phyloP scores from a whole-genome alignment of 1,284 basidiomycete species.

The Tranzscheliella williamsii region DNA sequence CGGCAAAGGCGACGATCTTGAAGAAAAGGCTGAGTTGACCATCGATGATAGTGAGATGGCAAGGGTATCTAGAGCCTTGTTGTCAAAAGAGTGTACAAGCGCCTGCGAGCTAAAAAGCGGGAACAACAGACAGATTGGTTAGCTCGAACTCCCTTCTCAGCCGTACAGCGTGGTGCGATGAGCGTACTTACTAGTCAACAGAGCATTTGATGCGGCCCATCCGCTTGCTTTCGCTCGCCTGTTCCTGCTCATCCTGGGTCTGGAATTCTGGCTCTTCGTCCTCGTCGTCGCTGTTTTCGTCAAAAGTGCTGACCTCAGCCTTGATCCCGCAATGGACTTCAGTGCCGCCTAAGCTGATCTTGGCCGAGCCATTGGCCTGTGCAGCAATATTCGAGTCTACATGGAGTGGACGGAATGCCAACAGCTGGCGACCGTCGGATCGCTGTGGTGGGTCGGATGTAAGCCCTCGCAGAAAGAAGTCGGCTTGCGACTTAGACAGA shows the following conservation, averaged over 20 bases:
- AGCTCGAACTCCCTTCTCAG: not conserved
- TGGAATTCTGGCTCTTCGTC: conserved; percentile 19
- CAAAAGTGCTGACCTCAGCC: conserved; percentile 42
- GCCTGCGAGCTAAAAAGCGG: conserved; percentile 15
- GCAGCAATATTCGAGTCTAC: conserved; percentile 35
- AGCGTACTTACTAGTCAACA: too few species aligned
- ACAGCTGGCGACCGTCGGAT: conserved; percentile 38
- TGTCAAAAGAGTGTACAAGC: conserved; percentile 31
- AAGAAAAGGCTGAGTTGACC: conserved; percentile 33
- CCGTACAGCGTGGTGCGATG: too few species aligned
- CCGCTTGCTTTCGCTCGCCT: conserved; percentile 19
- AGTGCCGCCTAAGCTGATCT: conserved; percentile 45
- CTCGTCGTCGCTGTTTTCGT: conserved; percentile 30
- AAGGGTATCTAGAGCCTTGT: conserved; percentile 22
- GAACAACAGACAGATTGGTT: not conserved
- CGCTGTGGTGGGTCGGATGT: conserved; percentile 40
- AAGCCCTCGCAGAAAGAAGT: conserved; percentile 50
- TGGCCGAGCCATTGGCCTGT: conserved; percentile 50
- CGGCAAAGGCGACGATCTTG: conserved; percentile 32
- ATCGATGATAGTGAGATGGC: conserved; percentile 33
- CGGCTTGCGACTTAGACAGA: conserved; percentile 50
- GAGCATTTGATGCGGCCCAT: conserved; percentile 38
- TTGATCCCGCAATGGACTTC: conserved; percentile 53
- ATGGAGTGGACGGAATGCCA: conserved; percentile 44
- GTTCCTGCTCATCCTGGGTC: conserved; percentile 32